Conservation (phyloP, 148 eudicot species). For the Talinum fruticosum region DNA sequence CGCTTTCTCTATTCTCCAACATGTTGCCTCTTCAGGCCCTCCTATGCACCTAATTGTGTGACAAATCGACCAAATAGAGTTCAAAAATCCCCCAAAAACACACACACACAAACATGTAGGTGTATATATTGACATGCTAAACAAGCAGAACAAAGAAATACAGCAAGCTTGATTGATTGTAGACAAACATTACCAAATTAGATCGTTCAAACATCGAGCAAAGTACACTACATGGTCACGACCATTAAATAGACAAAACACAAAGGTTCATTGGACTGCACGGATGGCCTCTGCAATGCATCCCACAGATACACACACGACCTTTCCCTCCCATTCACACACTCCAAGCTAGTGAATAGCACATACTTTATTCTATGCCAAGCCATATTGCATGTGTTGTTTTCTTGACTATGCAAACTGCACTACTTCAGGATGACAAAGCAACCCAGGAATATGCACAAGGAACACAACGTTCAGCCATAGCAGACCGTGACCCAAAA, state of each 20-base stretch:
- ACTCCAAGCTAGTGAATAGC: conserved; percentile 27
- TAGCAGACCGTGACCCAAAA: conserved; percentile 4
- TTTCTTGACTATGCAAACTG: conserved; percentile 17
- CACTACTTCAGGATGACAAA: conserved; percentile 11
- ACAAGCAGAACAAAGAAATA: background rate
- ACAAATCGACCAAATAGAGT: background rate
- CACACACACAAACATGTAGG: background rate
- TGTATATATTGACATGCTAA: background rate
- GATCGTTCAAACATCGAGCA: conserved; percentile 13
- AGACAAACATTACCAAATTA: conserved; percentile 17
- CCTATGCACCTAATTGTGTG: background rate
- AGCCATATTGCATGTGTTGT: conserved; percentile 12
- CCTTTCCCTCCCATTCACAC: conserved; percentile 25
- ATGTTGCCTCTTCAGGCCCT: background rate
- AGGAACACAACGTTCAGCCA: conserved; percentile 19
- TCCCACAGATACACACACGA: conserved; percentile 11
- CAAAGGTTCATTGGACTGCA: conserved; percentile 25
- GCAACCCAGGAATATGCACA: background rate
- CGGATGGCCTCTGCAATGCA: background rate
- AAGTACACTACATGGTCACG: conserved; percentile 10
- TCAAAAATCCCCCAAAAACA: no score
- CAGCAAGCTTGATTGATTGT: background rate
- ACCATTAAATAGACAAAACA: conserved; percentile 23
- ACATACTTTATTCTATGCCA: conserved; percentile 5
- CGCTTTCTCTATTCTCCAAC: no score